Base-by-base conservation (phyloP, 2,329 filamentous ascomycete genomes). In the Apiospora sp. region DNA sequence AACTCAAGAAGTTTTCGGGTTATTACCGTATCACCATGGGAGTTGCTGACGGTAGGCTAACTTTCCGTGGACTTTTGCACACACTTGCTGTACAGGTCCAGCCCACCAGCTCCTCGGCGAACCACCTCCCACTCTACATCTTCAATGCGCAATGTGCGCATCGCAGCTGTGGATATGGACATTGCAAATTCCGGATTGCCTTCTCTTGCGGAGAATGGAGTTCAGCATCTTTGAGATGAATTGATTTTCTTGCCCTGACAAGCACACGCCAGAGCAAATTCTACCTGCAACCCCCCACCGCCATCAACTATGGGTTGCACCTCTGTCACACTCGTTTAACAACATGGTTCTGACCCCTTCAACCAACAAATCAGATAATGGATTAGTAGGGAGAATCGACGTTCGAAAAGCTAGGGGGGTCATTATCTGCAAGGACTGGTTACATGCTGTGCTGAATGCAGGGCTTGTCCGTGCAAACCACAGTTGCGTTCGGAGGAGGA, bases 381-480 rank as follows among this genome's bases (percentile, higher is more conserved):
- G 58, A 41, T 64, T 64, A 8, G 34, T 41, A 64, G 58, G 58
- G 58, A 64, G 34, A 41, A n/a, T 41, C 34, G 41, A 64, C 10
- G 13, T n/a, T 41, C 30, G 22, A 13, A 64, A 30, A 14, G 34
- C 58, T 24, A 22, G 58, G 34, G 19, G n/a, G 14, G 0, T 37
- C 58, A 19, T 41, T 34, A 22, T 41, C 34, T n/a, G 19, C 22
- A 19, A 10, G 30, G 22, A 41, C 58, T 41, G n/a, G 34, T 64
- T 41, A 41, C 6, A 61, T 22, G 54, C 30, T 41, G 34, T 41
- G 34, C 34, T 24, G 19, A n/a, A 4, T n/a, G 34, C 58, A 37
- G 19, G 34, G 34, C 19, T 64, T 41, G 19, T 64, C 30, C 19
- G 34, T 64, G 10, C 58, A 64, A 61, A n/a, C n/a, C 41, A 34